phyloP scores from a whole-genome alignment of 2,329 filamentous ascomycete species.

The Colletotrichum viniferum region DNA sequence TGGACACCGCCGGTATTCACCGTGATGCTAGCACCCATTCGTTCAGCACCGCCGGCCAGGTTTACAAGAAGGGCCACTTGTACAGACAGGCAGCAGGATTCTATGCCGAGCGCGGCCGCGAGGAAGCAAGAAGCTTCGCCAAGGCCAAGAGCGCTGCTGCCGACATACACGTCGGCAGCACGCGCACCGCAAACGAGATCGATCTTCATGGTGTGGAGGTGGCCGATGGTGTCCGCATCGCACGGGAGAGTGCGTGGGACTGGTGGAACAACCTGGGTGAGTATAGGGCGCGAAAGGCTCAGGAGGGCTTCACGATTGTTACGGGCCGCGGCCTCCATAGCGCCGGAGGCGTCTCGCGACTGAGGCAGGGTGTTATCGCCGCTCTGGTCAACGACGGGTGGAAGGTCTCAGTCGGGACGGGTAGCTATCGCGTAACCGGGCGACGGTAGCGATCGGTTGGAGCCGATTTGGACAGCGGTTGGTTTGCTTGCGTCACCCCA shows the following conservation, averaged over 20 bases:
- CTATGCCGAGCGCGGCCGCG: constrained; percentile 74
- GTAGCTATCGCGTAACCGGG: constrained; percentile 74
- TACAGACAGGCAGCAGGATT: constrained; percentile 78
- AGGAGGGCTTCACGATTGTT: constrained; percentile 72
- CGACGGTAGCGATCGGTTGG: constrained; percentile 32
- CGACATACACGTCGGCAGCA: constrained; percentile 69
- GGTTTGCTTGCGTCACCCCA: background rate
- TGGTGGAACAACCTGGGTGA: constrained; percentile 84
- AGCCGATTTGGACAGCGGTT: background rate
- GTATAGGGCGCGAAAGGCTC: constrained; percentile 53
- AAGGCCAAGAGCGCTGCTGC: constrained; percentile 69
- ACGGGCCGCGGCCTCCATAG: constrained; percentile 84
- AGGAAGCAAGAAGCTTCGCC: constrained; percentile 62
- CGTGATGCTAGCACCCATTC: constrained; percentile 34
- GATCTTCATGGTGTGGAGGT: constrained; percentile 89
- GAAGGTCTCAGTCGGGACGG: constrained; percentile 76
- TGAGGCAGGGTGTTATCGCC: constrained; percentile 81
- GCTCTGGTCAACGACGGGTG: constrained; percentile 80
- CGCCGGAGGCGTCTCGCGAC: constrained; percentile 72
- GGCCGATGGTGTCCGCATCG: constrained; percentile 80
- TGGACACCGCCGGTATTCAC: constrained; percentile 29
- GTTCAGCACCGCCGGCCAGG: constrained; percentile 41
- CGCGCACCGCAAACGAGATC: constrained; percentile 65
- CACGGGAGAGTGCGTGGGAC: constrained; percentile 63
- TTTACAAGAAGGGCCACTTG: constrained; percentile 58